Percentiles rank a stretch among this genome's conserved stretches.
phyloP scores from a whole-genome alignment of 306 rosid genomes.

The Sphenostylis stenocarpa region DNA sequence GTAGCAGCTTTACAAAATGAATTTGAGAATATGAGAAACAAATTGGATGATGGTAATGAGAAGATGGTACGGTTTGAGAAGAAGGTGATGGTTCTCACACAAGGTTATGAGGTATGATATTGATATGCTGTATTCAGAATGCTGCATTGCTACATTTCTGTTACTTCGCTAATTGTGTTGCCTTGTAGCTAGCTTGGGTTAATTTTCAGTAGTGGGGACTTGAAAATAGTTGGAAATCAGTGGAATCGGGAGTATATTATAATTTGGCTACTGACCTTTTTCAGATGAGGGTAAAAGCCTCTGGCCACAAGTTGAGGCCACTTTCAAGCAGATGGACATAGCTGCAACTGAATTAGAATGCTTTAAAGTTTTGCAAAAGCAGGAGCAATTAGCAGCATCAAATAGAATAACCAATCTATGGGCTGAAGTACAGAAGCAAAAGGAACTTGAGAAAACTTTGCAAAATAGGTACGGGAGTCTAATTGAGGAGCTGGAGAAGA shows the following conservation, averaged over 20 bases:
- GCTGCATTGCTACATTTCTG: slow-evolving; percentile 4
- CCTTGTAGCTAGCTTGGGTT: neutral
- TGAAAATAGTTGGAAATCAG: neutral
- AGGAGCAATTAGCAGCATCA: slow-evolving; percentile 63
- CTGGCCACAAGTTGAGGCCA: slow-evolving; percentile 78
- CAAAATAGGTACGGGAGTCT: slow-evolving; percentile 61
- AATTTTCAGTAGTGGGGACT: neutral
- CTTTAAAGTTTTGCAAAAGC: slow-evolving; percentile 68
- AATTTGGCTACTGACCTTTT: slow-evolving; percentile 18
- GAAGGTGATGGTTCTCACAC: slow-evolving; percentile 69
- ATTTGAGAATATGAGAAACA: slow-evolving; percentile 61
- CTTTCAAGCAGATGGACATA: slow-evolving; percentile 72
- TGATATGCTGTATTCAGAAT: slow-evolving; percentile 19
- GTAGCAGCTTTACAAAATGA: slow-evolving; percentile 70
- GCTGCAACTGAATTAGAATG: slow-evolving; percentile 81
- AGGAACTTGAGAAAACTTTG: slow-evolving; percentile 64
- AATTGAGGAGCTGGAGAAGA: slow-evolving; percentile 48
- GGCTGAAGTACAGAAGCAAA: slow-evolving; percentile 77
- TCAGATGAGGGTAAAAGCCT: slow-evolving; percentile 62
- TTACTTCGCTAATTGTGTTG: neutral
- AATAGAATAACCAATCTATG: slow-evolving; percentile 61
- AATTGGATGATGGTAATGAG: slow-evolving; percentile 70
- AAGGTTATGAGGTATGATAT: slow-evolving; percentile 81
- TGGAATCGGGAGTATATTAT: neutral
- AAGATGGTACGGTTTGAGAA: slow-evolving; percentile 70